Evolutionary conservation across 2,329 filamentous ascomycete genomes (phyloP).

Genomic region (Aspergillus arachidicola): DNA sequence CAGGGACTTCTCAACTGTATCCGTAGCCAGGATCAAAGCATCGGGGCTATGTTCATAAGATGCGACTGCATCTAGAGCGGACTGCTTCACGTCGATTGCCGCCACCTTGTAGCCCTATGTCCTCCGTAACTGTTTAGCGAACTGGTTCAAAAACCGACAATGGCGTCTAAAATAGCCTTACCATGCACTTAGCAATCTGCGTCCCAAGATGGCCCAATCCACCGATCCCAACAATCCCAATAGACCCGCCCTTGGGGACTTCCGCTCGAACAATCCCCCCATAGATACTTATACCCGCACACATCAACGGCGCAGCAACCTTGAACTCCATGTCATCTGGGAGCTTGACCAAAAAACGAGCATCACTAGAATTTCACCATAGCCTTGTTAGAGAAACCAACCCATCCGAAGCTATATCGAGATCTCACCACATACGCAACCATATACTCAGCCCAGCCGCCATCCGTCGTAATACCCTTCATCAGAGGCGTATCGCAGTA

Average conservation of each 20-base stretch:
- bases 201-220: slow-evolving; percentile 57
- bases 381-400: not conserved
- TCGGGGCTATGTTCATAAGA: slow-evolving; percentile 53
- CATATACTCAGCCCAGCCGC: slow-evolving; percentile 61
- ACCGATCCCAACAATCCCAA: slow-evolving; percentile 51
- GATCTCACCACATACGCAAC: slow-evolving; percentile 31
- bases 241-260: slow-evolving; percentile 34
- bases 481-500: slow-evolving; percentile 35
- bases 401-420: not conserved
- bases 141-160: not conserved
- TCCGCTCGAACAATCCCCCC: slow-evolving; percentile 48
- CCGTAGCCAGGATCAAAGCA: slow-evolving; percentile 50
- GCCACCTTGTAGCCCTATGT: slow-evolving; percentile 53
- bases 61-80: slow-evolving; percentile 55
- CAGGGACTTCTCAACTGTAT: slow-evolving; percentile 52
- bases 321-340: slow-evolving; percentile 54
- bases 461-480: slow-evolving; percentile 53
- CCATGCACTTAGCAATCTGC: slow-evolving; percentile 50
- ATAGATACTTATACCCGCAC: slow-evolving; percentile 57
- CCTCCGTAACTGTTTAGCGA: slow-evolving; percentile 23
- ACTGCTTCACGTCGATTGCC: slow-evolving; percentile 58
- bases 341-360: slow-evolving; percentile 48
- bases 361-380: slow-evolving; percentile 41
- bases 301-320: slow-evolving; percentile 60
- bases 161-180: not conserved